These are phyloP conservation scores for Tuber brumale DNA, from an alignment of 495 filamentous ascomycete species.

Conservation along the genomic window DNA sequence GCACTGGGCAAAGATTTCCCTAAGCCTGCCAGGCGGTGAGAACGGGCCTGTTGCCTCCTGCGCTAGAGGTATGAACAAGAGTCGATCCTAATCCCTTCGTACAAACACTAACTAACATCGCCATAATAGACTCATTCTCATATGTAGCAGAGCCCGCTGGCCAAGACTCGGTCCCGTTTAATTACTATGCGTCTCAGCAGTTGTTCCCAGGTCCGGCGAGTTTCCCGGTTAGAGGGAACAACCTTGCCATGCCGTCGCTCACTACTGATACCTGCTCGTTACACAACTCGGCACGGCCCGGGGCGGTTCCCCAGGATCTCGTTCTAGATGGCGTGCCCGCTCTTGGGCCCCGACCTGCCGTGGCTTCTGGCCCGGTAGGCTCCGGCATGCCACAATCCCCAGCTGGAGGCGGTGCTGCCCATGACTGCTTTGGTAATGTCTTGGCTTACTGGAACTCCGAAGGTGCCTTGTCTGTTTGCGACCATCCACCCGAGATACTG, in stretches of 20 bases:
- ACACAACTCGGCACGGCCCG: not conserved
- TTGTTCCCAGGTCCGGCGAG: not conserved
- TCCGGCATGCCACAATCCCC: not conserved
- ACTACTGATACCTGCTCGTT: not conserved
- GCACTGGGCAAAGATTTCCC: not conserved
- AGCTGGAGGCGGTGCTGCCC: not conserved
- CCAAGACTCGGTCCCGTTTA: not conserved
- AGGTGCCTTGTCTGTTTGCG: not conserved
- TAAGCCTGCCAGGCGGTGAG: not conserved
- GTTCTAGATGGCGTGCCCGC: not conserved
- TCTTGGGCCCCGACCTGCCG: not conserved
- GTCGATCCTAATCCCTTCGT: not conserved
- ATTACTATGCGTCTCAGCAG: not conserved
- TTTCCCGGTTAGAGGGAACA: not conserved
- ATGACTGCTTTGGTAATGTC: not conserved
- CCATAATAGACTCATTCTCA: not conserved
- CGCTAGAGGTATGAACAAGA: not conserved
- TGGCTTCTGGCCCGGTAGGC: not conserved
- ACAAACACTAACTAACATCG: not conserved
- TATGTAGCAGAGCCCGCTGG: not conserved
- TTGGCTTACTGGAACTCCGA: not conserved
- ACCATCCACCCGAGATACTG: not conserved
- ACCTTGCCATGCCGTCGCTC: not conserved
- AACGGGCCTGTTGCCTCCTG: not conserved
- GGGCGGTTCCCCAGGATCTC: too few relatives aligned